Evolutionary conservation across 176 grass and related monocot species (phyloP).

Genomic region (Ananas comosus): DNA sequence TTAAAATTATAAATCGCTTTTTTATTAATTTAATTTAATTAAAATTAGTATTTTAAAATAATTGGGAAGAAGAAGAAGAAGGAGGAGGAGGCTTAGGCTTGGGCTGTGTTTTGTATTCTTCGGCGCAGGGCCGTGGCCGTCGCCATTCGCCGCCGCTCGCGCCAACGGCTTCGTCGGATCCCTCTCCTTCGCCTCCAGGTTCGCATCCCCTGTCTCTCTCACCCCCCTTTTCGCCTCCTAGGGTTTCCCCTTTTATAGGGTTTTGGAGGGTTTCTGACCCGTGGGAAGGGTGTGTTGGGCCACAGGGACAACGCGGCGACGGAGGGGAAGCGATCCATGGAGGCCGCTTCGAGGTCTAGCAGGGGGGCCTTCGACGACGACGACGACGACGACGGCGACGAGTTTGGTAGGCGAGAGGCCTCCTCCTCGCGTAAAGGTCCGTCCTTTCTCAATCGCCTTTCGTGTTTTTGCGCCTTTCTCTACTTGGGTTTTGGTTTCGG

Average conservation of each 20-base stretch:
- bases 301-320: constrained; percentile 10
- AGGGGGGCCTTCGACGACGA: constrained; percentile 70
- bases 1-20: not conserved
- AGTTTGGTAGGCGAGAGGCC: constrained; percentile 59
- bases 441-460: not conserved
- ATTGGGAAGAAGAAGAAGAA: not conserved
- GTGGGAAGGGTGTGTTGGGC: constrained; percentile 3
- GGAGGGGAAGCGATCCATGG: constrained; percentile 60
- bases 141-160: constrained; percentile 45
- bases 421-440: constrained; percentile 88
- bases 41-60: not conserved
- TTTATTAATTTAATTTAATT: not conserved
- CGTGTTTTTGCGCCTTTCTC: not conserved
- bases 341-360: constrained; percentile 74
- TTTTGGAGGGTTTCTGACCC: not conserved
- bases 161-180: constrained; percentile 23
- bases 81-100: not conserved
- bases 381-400: constrained; percentile 37
- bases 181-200: constrained; percentile 23
- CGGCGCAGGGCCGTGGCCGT: constrained; percentile 43
- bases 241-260: not conserved
- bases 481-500: not conserved
- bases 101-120: constrained; percentile 7
- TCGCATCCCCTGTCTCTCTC: not conserved
- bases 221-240: not conserved